These are phyloP conservation scores for Vaccinium corymbosum DNA, from an alignment of 148 eudicot species.

Conservation along the genomic window DNA sequence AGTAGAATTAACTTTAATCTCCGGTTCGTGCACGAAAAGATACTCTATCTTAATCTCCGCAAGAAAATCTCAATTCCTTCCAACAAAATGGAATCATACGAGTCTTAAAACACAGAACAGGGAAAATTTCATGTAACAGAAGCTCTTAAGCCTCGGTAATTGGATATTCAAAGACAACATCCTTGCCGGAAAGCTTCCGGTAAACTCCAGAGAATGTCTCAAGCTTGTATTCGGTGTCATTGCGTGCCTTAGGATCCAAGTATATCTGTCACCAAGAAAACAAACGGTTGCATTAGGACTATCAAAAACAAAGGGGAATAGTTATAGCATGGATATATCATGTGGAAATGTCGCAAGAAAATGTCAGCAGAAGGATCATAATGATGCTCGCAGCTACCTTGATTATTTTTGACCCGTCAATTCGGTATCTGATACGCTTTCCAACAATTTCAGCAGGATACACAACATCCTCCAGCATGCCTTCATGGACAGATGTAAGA, in stretches of 20 bases:
- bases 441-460: conserved; percentile 93
- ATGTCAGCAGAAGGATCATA: background rate
- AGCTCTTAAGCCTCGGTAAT: conserved; percentile 39
- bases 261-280: conserved; percentile 39
- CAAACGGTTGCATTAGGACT: background rate
- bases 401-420: conserved; percentile 79
- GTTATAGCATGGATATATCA: background rate
- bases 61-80: background rate
- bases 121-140: conserved; percentile 4
- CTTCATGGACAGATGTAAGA: conserved; percentile 85
- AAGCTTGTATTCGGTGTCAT: conserved; percentile 88
- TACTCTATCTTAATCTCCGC: background rate
- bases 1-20: background rate
- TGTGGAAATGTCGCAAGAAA: background rate
- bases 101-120: background rate
- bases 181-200: conserved; percentile 91
- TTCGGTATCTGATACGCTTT: conserved; percentile 70
- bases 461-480: conserved; percentile 78
- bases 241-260: conserved; percentile 83
- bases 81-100: background rate
- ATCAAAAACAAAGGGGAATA: background rate
- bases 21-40: background rate
- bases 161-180: conserved; percentile 83
- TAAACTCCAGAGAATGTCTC: conserved; percentile 84
- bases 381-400: conserved; percentile 38